Percentiles rank a stretch among this genome's conserved stretches.
These are phyloP conservation scores for Raddia guianensis DNA, from an alignment of 176 grass and related monocot genomes.

Conservation along the genomic window DNA sequence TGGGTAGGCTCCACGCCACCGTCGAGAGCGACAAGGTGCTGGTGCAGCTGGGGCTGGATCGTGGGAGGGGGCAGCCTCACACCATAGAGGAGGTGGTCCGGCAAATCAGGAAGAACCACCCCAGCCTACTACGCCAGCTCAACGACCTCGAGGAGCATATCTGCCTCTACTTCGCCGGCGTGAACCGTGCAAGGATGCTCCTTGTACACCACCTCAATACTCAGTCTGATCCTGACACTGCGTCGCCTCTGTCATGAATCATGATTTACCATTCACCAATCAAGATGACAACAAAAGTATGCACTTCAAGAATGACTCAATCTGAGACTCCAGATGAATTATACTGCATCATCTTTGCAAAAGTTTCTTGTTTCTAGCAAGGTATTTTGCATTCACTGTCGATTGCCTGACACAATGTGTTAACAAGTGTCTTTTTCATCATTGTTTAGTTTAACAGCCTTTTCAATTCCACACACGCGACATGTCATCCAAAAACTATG, in stretches of 20 bases:
- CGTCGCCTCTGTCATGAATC: slow-evolving; percentile 23
- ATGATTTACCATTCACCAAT: slow-evolving; percentile 10
- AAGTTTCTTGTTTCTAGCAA: slow-evolving; percentile 15
- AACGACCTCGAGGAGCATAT: slow-evolving; percentile 82
- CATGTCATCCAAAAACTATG: slow-evolving; percentile 2
- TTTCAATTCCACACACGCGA: slow-evolving; percentile 6
- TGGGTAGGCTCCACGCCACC: slow-evolving; percentile 66
- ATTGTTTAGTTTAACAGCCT: not conserved
- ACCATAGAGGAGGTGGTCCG: slow-evolving; percentile 83
- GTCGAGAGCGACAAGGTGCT: slow-evolving; percentile 84
- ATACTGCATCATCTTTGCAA: slow-evolving; percentile 12
- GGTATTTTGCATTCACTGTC: not conserved
- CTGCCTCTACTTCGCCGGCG: slow-evolving; percentile 76
- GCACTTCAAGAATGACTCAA: slow-evolving; percentile 21
- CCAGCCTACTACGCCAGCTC: slow-evolving; percentile 76
- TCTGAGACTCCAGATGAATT: slow-evolving; percentile 1
- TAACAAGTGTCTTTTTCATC: not conserved
- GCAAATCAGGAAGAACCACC: slow-evolving; percentile 73
- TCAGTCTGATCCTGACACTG: slow-evolving; percentile 35
- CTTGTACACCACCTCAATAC: slow-evolving; percentile 67
- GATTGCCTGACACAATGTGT: slow-evolving; percentile 16
- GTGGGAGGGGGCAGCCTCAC: slow-evolving; percentile 69
- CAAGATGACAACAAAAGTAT: not conserved
- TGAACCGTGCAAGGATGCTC: slow-evolving; percentile 80
- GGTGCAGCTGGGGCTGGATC: slow-evolving; percentile 71